phyloP scores from a whole-genome alignment of 345 rosid species.

The Murraya paniculata region DNA sequence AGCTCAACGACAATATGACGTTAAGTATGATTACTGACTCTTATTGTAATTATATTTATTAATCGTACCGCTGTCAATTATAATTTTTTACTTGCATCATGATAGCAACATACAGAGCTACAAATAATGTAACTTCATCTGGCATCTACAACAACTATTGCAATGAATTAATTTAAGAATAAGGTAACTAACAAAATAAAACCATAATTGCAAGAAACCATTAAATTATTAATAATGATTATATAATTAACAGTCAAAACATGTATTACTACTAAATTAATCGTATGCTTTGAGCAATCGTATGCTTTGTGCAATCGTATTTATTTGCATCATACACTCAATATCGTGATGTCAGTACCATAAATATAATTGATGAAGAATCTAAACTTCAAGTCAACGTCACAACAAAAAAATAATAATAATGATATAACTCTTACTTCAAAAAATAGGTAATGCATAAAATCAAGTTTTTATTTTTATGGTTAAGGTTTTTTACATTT shows the following conservation, averaged over 20 bases:
- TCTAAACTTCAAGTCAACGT: not conserved
- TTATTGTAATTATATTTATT: not conserved
- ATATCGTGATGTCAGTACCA: not conserved
- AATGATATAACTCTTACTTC: not conserved
- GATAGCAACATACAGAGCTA: not conserved
- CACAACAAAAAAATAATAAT: not conserved
- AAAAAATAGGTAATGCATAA: not conserved
- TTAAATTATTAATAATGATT: not conserved
- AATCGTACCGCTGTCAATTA: not conserved
- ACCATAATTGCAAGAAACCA: not conserved
- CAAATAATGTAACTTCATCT: not conserved
- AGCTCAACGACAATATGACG: not conserved
- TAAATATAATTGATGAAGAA: not conserved
- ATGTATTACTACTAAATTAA: not conserved
- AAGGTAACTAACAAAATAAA: not conserved
- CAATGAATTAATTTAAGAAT: slow-evolving; percentile 1
- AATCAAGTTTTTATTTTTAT: no score
- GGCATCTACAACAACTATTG: not conserved
- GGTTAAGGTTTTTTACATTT: no score
- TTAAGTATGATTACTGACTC: not conserved
- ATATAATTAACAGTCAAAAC: not conserved
- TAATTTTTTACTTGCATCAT: not conserved
- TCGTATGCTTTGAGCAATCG: not conserved
- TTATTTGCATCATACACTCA: no score
- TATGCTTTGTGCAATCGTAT: not conserved